A percentile compares a stretch with the other conserved stretches of the same genome.
phyloP scores from a whole-genome alignment of 805 yeast genomes.

The Huiozyma naganishii region DNA sequence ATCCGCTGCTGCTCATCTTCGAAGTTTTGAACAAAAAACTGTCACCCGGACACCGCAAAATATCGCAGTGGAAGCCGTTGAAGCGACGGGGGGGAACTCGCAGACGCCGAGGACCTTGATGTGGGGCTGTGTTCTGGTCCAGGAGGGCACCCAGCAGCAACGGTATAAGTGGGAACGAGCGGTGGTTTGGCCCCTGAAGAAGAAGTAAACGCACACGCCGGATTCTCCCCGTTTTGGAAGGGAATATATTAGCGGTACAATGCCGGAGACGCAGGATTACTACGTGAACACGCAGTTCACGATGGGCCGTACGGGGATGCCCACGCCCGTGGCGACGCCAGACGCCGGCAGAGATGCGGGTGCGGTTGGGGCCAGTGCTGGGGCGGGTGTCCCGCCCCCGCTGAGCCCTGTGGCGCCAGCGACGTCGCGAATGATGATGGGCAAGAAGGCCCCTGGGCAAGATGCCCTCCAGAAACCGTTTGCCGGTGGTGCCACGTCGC shows the following conservation, averaged over 20 bases:
- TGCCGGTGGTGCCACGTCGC: background rate
- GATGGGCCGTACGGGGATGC: constrained; percentile 16
- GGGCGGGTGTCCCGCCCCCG: too few relatives aligned
- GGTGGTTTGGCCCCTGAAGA: too few relatives aligned
- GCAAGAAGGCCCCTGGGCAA: constrained; percentile 3
- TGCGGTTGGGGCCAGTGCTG: too few relatives aligned
- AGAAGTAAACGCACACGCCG: too few relatives aligned
- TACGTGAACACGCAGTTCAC: constrained; percentile 22
- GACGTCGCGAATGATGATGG: constrained; percentile 27
- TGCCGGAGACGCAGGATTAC: constrained; percentile 13
- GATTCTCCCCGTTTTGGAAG: too few relatives aligned
- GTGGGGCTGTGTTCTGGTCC: too few relatives aligned
- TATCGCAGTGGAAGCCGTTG: too few relatives aligned
- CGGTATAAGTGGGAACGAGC: too few relatives aligned
- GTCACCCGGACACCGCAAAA: too few relatives aligned
- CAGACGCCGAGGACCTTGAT: too few relatives aligned
- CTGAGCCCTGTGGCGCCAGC: constrained; percentile 23
- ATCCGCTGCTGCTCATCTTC: background rate
- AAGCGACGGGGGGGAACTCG: too few relatives aligned
- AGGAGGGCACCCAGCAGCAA: too few relatives aligned
- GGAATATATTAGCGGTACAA: background rate
- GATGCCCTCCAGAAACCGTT: constrained; percentile 2
- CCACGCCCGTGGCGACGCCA: background rate
- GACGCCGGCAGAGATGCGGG: background rate
- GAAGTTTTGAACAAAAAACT: background rate